Conservation (phyloP, 169 alveolate genomes). For the Perkinsus marinus region DNA sequence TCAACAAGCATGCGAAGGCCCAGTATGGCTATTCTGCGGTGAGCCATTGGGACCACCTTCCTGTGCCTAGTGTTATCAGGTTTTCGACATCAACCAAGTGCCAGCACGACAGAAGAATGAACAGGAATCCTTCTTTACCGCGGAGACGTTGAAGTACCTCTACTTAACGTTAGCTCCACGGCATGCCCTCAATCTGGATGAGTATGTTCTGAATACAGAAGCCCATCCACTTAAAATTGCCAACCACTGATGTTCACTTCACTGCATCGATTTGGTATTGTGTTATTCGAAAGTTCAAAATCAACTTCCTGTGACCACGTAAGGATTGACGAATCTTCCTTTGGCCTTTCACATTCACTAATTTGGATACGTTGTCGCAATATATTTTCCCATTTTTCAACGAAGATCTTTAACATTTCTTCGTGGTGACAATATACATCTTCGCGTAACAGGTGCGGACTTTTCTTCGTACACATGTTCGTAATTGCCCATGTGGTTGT, state of each 20-base stretch:
- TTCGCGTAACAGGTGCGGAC: no score
- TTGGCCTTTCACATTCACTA: no score
- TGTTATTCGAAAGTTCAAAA: no score
- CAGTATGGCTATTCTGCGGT: conserved; percentile 8
- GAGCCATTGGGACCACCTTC: not conserved
- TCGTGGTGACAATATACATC: no score
- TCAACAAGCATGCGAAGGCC: conserved; percentile 9
- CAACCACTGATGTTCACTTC: not conserved
- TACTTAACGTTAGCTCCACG: conserved; percentile 1
- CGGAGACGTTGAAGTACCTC: conserved; percentile 3
- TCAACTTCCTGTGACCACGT: no score
- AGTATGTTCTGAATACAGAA: not conserved
- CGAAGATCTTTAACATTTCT: no score
- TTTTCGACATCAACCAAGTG: not conserved
- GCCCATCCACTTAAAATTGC: not conserved
- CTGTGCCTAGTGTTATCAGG: not conserved
- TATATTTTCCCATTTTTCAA: no score
- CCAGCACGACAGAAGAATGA: not conserved
- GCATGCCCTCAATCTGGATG: not conserved
- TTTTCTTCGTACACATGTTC: no score
- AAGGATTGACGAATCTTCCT: no score
- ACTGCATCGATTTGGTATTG: not conserved
- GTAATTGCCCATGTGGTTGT: no score
- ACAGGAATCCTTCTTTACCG: conserved; percentile 2
- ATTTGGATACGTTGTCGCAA: no score